phyloP scores from a whole-genome alignment of 2,329 filamentous ascomycete genomes.

The Arthroderma uncinatum region DNA sequence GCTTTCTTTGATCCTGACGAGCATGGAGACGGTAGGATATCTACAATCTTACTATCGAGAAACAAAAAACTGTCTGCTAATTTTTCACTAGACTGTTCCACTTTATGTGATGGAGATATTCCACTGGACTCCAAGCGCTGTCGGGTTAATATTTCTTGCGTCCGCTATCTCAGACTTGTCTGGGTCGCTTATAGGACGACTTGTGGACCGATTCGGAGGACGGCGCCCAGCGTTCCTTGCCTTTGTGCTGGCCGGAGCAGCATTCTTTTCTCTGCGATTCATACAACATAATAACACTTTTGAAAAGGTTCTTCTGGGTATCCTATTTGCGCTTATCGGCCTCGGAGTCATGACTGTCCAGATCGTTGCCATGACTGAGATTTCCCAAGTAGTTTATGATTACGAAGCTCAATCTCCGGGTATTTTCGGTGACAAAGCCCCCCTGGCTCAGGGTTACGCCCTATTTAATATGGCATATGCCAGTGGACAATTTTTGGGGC shows the following conservation, averaged over 20 bases:
- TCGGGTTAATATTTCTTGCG: background rate
- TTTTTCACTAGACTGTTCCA: background rate
- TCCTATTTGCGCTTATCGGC: background rate
- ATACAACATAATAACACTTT: conserved; percentile 18
- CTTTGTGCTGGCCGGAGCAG: conserved; percentile 7
- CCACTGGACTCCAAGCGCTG: background rate
- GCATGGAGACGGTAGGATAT: background rate
- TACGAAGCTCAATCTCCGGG: conserved; percentile 46
- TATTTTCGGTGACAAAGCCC: conserved; percentile 38
- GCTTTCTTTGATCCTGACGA: background rate
- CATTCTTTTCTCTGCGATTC: conserved; percentile 18
- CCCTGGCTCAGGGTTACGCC: background rate
- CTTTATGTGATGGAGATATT: background rate
- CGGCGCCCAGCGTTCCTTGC: background rate
- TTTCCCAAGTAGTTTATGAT: conserved; percentile 40
- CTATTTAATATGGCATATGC: background rate
- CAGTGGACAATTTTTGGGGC: background rate
- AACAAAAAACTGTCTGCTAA: background rate
- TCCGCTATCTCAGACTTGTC: background rate
- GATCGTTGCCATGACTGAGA: background rate
- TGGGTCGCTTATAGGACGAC: background rate
- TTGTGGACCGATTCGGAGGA: background rate
- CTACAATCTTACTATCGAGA: background rate
- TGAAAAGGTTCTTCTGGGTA: conserved; percentile 27
- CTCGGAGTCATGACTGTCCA: conserved; percentile 11